These are phyloP conservation scores for Pythium utonaiense DNA, from an alignment of 352 stramenopile species.

Conservation along the genomic window DNA sequence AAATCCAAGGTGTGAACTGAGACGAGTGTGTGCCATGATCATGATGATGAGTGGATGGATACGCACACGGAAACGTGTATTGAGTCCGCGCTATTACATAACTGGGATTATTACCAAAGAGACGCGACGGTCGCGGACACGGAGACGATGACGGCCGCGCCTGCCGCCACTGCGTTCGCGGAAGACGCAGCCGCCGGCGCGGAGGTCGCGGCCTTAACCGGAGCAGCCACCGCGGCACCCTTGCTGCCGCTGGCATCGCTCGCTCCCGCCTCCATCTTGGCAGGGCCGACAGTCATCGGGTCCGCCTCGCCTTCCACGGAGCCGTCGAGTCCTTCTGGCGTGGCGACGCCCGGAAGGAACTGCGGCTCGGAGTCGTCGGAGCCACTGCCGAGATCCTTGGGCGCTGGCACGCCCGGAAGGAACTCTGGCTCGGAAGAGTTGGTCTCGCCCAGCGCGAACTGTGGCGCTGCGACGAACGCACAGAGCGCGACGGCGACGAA, in stretches of 20 bases:
- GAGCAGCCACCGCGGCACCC: not conserved
- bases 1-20: slow-evolving; percentile 1
- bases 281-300: not conserved
- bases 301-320: not conserved
- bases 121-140: not conserved
- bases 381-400: slow-evolving; percentile 6
- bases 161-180: not conserved
- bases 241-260: not conserved
- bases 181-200: not conserved
- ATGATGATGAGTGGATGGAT: not conserved
- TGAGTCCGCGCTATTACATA: not conserved
- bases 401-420: slow-evolving; percentile 21
- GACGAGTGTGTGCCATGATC: too few species aligned
- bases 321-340: not conserved
- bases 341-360: slow-evolving; percentile 2
- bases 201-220: slow-evolving; percentile 5
- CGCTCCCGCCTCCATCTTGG: slow-evolving; percentile 1
- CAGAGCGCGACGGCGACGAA: slow-evolving; percentile 8
- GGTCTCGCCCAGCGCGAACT: not conserved
- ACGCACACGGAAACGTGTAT: not conserved
- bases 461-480: not conserved
- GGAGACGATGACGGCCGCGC: slow-evolving; percentile 4
- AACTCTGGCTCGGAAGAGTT: slow-evolving; percentile 9
- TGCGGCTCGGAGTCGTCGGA: not conserved
- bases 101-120: not conserved